phyloP scores from a whole-genome alignment of 2,329 filamentous ascomycete species.

The Pseudocercospora fuligena region DNA sequence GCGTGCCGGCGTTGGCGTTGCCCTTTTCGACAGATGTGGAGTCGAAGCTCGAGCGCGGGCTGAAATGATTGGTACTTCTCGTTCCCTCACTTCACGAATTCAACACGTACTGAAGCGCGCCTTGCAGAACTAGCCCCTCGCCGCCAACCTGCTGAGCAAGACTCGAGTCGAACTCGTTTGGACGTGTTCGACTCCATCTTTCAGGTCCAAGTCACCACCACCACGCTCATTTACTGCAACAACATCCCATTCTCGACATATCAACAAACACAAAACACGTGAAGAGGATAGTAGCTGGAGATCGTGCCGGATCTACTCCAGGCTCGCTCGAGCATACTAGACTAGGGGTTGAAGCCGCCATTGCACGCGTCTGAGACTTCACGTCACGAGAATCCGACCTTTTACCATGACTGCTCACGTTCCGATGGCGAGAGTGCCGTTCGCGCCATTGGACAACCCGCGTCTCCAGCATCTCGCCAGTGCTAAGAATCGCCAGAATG shows the following conservation, averaged over 20 bases:
- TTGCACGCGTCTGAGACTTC: conserved; percentile 2
- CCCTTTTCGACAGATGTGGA: conserved; percentile 7
- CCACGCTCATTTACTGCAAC: background rate
- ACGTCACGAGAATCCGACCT: conserved; percentile 16
- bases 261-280: background rate
- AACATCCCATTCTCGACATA: conserved; percentile 2
- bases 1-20: conserved; percentile 39
- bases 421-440: conserved; percentile 66
- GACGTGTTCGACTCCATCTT: background rate
- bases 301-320: conserved; percentile 15
- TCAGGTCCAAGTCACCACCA: background rate
- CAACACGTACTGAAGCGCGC: conserved; percentile 24
- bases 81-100: conserved; percentile 25
- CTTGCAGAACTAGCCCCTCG: conserved; percentile 14
- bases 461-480: conserved; percentile 74
- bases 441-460: conserved; percentile 71
- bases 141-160: conserved; percentile 4
- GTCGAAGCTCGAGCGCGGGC: background rate
- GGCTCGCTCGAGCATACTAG: conserved; percentile 7
- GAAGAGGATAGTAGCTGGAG: conserved; percentile 5
- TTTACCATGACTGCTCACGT: conserved; percentile 36
- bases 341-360: background rate
- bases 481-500: conserved; percentile 76
- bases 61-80: background rate
- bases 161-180: background rate